Base-by-base conservation (phyloP, 192 early-diverging fungal species). In the Piromyces finnis region DNA sequence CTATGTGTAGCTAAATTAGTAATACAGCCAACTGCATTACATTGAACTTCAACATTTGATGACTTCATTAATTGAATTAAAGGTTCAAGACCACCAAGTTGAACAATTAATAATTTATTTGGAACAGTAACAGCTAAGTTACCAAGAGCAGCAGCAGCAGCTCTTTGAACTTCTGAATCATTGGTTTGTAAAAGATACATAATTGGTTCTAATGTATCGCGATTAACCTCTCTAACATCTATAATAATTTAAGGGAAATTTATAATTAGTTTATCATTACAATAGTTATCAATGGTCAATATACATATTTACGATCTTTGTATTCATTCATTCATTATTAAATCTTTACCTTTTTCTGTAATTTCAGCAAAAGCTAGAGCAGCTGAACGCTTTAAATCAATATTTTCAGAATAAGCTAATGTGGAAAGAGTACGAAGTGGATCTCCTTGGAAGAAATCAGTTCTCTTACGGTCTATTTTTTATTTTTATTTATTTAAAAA, bases 21-120 rank as follows among this genome's bases (percentile, higher is more conserved):
- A 81, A 96, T 94, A 86, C 95, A 96, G 18, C 95, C 95, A 26
- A 96, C 95, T 17, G 95, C 94, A 85, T 96, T 96, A 82, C 93
- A 94, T 85, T 95, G 94, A n/a, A 95, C 94, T 82, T 96, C 95
- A 29, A 94, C 90, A 81, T 95, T 94, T 17, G 90, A 89, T 29
- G 92, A 92, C 78, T 92, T 87, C 94, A 96, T 95, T 84, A 95
- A 91, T 77, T 91, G 90, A 82, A 96, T 92, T 29, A 96, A 90
- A 79, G 92, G 93, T 79, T 94, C 94, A 27, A 96, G 84, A 3
- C 92, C 94, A 77, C 94, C 94, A 80, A 93, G 88, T 81, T 93
- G 90, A 35, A 96, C 94, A 80, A 96, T 95, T 41, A 92, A 83
- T 41, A 93, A 83, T 86, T 96, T 94, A 84, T 96, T 95, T 68